Evolutionary conservation across 176 grass and related monocot genomes (phyloP).

Genomic region (Oryza meridionalis): DNA sequence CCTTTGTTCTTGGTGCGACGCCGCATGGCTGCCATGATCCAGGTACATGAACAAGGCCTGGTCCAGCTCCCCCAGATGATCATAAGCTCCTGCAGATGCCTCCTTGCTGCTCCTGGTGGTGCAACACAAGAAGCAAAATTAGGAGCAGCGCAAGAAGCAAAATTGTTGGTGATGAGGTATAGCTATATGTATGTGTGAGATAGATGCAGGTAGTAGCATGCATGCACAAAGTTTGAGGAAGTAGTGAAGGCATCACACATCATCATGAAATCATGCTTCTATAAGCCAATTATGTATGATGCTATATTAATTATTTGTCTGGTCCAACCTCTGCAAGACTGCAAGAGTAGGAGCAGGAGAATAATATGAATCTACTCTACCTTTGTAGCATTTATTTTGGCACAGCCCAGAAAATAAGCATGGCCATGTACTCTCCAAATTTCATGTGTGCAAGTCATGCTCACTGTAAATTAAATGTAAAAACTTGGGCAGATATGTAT

Average conservation of each 20-base stretch:
- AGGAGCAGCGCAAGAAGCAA: background rate
- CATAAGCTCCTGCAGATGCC: slow-evolving; percentile 60
- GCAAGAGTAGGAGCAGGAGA: slow-evolving; percentile 53
- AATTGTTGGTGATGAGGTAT: background rate
- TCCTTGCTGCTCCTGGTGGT: slow-evolving; percentile 49
- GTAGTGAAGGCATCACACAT: slow-evolving; percentile 25
- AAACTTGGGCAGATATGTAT: background rate
- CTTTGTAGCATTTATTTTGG: slow-evolving; percentile 48
- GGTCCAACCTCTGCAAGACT: slow-evolving; percentile 44
- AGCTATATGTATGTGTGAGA: background rate
- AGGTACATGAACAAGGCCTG: slow-evolving; percentile 82
- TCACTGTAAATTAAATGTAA: slow-evolving; percentile 19
- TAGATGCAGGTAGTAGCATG: background rate
- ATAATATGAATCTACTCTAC: slow-evolving; percentile 57
- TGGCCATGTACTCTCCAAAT: slow-evolving; percentile 29
- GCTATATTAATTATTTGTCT: slow-evolving; percentile 44
- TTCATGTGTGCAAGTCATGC: slow-evolving; percentile 55
- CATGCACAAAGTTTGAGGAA: slow-evolving; percentile 46
- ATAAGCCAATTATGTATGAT: slow-evolving; percentile 33
- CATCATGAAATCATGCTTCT: slow-evolving; percentile 58
- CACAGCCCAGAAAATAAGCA: slow-evolving; percentile 43
- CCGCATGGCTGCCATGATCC: slow-evolving; percentile 60
- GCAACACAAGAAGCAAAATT: background rate
- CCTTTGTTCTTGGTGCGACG: slow-evolving; percentile 55
- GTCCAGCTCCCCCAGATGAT: slow-evolving; percentile 79